Percentiles rank a stretch among this genome's conserved stretches.
phyloP scores from a whole-genome alignment of 495 filamentous ascomycete species.

The Aspergillus funiculosus region DNA sequence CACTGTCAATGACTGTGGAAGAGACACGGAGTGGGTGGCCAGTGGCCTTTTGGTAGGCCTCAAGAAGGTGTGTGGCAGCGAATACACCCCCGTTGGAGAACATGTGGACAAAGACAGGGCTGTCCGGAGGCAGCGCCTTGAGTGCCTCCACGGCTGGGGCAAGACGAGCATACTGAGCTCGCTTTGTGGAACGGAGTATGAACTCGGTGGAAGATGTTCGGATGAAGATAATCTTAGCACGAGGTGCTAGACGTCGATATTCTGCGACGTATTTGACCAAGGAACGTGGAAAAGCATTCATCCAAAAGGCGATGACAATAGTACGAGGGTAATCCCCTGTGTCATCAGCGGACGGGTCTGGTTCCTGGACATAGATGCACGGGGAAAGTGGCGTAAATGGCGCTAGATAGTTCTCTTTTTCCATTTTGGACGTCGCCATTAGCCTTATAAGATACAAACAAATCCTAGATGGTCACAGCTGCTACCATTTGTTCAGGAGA shows the following conservation, averaged over 20 bases:
- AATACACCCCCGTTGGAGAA: constrained; percentile 44
- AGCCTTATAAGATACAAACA: too few species aligned
- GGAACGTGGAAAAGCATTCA: constrained; percentile 37
- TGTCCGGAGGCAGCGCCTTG: constrained; percentile 19
- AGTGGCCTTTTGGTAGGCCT: constrained; percentile 27
- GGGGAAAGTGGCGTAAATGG: constrained; percentile 28
- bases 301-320: constrained; percentile 42
- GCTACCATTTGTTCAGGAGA: too few species aligned
- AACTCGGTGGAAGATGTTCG: constrained; percentile 36
- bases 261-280: constrained; percentile 35
- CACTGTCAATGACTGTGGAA: constrained; percentile 38
- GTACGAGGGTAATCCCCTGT: constrained; percentile 15
- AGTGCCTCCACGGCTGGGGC: constrained; percentile 36
- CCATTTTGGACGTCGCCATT: constrained; percentile 8
- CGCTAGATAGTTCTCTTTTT: constrained; percentile 1
- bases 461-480: too few species aligned
- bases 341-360: constrained; percentile 9
- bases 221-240: constrained; percentile 38
- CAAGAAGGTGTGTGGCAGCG: constrained; percentile 27
- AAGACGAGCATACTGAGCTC: constrained; percentile 28
- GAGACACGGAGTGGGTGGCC: constrained; percentile 32
- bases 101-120: constrained; percentile 35
- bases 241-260: constrained; percentile 32
- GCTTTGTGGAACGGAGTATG: constrained; percentile 22
- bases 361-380: constrained; percentile 34